Evolutionary conservation across 768 basidiomycete species (phyloP), one percentile per base, ranked within the genome.

Genomic region (Austroboletus festivus): DNA sequence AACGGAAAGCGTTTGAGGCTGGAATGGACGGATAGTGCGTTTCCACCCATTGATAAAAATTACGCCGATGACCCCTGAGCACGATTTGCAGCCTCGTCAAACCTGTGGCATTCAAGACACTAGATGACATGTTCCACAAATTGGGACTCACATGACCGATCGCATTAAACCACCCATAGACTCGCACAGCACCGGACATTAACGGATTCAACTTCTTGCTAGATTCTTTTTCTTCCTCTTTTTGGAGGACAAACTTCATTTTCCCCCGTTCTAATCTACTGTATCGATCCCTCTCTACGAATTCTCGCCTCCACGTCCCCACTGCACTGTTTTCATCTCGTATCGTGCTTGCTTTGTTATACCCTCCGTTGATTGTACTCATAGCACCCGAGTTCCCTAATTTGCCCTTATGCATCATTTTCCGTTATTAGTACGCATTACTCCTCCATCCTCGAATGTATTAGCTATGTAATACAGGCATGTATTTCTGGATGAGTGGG

Each of bases 21-120:
- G 94, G 94, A 1, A 92, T 97, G 43, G 90, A 96, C 55, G 93
- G 94, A 71, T 95, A 95, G 92, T 94, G 61, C 55, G 90, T 64
- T 42, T 83, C n/a, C 8, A 38, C 5, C 10, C 3, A 10, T 8
- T 23, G 6, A n/a, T 46, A 5, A 6, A 4, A 4, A 21, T 5
- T 9, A 15, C 4, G 20, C 31, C 10, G 48, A 38, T 16, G 10
- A 22, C 44, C 33, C 16, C 20, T 50, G 19, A 56, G n/a, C 37
- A 21, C 34, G 21, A 26, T 15, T 38, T 53, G 0, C 53, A 94
- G 93, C 60, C 78, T 95, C 18, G 90, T 96, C 48, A 97, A 97
- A 67, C 94, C 94, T 11, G 92, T 97, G 18, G 89, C 89, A n/a
- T 89, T 97, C 71, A 91, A 86, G 61, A 92, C 85, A 15, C 69